phyloP scores from a whole-genome alignment of 768 basidiomycete species.

The Hygrocybe coccinea region DNA sequence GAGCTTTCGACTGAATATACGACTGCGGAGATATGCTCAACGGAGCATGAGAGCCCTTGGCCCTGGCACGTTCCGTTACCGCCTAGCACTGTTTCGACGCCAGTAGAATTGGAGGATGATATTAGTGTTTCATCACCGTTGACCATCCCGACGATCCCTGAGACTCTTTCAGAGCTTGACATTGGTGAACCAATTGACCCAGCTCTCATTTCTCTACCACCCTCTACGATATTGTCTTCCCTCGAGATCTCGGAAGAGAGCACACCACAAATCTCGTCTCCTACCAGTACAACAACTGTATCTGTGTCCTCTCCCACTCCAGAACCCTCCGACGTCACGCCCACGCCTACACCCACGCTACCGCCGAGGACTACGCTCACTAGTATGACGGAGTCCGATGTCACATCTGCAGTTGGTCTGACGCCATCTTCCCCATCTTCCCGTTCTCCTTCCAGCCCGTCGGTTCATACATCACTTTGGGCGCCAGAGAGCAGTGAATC shows the following conservation, averaged over 20 bases:
- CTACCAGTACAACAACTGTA: not conserved
- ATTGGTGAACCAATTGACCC: not conserved
- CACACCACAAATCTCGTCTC: conserved; percentile 29
- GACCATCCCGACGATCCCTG: conserved; percentile 17
- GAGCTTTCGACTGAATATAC: conserved; percentile 39
- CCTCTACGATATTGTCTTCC: conserved; percentile 10
- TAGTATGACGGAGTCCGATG: conserved; percentile 9
- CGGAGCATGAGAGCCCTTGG: conserved; percentile 26
- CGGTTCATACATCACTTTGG: conserved; percentile 43
- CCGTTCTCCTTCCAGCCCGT: conserved; percentile 22
- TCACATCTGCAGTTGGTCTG: not conserved
- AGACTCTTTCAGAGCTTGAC: conserved; percentile 3
- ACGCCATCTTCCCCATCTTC: conserved; percentile 15
- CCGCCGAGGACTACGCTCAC: conserved; percentile 14
- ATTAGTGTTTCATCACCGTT: conserved; percentile 18
- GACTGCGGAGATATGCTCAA: conserved; percentile 45
- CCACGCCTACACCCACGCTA: conserved; percentile 18
- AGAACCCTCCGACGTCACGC: not conserved
- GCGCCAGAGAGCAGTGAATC: conserved; percentile 60
- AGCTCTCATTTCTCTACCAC: conserved; percentile 9
- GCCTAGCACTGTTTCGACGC: conserved; percentile 12
- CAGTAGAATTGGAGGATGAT: conserved; percentile 18
- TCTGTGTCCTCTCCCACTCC: not conserved
- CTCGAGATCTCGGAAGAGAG: conserved; percentile 25
- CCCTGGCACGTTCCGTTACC: conserved; percentile 20